These are phyloP conservation scores for Amniculicola lignicola DNA, from an alignment of 495 filamentous ascomycete species.

Conservation along the genomic window DNA sequence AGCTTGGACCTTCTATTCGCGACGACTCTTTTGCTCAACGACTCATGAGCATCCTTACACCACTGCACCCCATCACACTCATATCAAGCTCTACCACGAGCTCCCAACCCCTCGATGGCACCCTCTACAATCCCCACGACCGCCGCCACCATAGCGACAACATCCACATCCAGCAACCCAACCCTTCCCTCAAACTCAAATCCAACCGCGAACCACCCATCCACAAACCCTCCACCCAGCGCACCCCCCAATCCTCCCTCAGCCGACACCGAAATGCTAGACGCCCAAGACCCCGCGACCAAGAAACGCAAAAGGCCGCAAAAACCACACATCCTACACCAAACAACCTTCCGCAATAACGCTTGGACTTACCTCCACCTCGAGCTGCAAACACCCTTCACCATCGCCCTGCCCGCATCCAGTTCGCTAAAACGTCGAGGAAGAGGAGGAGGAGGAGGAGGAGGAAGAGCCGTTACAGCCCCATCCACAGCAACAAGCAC, in stretches of 20 bases:
- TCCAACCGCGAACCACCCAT: no score
- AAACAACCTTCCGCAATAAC: slow-evolving; percentile 35
- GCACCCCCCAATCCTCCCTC: background rate
- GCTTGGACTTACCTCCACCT: slow-evolving; percentile 41
- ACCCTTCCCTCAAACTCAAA: background rate
- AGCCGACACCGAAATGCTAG: background rate
- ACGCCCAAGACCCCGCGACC: background rate
- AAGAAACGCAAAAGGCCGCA: slow-evolving; percentile 31
- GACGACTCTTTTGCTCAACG: no score
- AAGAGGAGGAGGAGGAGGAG: no score
- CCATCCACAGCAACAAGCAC: slow-evolving; percentile 22
- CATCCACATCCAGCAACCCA: background rate
- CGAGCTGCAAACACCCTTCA: slow-evolving; percentile 26
- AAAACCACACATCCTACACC: slow-evolving; percentile 28
- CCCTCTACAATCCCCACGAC: no score
- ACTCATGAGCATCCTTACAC: no score
- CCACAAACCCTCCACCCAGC: background rate
- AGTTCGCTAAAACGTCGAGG: no score
- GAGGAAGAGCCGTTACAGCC: no score
- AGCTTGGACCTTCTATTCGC: no score
- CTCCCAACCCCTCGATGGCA: no score
- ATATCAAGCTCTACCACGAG: no score
- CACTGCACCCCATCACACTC: no score
- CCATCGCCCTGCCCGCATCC: slow-evolving; percentile 34
- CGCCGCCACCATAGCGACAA: no score